Evolutionary conservation across 352 stramenopile species (phyloP), one percentile per base, ranked within the genome.

Genomic region (Peronosclerospora sorghi): DNA sequence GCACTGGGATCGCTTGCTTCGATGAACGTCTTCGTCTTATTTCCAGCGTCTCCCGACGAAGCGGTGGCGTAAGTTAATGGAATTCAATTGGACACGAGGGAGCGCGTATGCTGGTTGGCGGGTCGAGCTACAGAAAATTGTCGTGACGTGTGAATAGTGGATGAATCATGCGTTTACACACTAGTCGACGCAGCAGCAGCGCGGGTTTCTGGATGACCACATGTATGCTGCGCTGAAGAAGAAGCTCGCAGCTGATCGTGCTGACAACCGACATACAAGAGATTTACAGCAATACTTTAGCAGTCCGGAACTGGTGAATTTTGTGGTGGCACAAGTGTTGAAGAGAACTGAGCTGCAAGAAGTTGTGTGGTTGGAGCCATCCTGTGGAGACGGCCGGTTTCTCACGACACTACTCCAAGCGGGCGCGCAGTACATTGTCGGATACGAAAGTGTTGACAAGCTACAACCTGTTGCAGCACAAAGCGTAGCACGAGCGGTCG

Each of bases 251-350:
- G 38, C 49, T 44, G 42, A 30, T 1, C 49, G 47, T 12, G 45
- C 54, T 0, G 51, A 62, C 1, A 60, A 37, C 1, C 65, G 83
- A 36, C 48, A 59, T 9, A 74, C 73, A 1, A 65, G 64, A 45
- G 62, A 74, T 12, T 27, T 86, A 35, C 74, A 86, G 57, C 74
- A 89, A 35, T 89, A 82, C 41, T 86, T 89, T 44, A 86, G 69
- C 20, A 75, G 54, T 13, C 26, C 32, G 8, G 45, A 65, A 8
- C 48, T 84, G 6, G 56, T 86, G 4, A 40, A 71, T n/a, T 12
- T 65, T 2, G 58, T 82, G 17, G 27, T 86, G 6, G 20, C 43
- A 15, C 41, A 18, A 23, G 51, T 80, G 24, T 35, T 53, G 1
- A 32, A 44, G 18, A 35, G 59, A 13, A 32, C 71, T n/a, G n/a